Evolutionary conservation across 306 rosid species (phyloP).

Genomic region (Lablab purpureus): DNA sequence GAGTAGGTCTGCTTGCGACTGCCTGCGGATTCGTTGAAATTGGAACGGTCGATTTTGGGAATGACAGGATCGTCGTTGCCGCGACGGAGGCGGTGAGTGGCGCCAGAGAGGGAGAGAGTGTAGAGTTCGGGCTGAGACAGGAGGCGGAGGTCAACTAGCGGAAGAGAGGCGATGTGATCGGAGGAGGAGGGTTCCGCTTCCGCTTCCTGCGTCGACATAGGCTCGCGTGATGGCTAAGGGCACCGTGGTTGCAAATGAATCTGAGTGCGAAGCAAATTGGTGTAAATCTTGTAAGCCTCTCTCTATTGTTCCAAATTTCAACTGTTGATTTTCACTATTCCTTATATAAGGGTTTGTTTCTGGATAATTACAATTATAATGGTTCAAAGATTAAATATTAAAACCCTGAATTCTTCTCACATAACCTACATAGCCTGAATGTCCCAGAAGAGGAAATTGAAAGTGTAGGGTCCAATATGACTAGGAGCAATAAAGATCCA

Average conservation of each 20-base stretch:
- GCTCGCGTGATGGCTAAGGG: conserved; percentile 38
- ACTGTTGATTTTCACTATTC: conserved; percentile 20
- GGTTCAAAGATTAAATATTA: neutral
- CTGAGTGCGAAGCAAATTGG: neutral
- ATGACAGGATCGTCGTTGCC: conserved; percentile 52
- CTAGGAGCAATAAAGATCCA: neutral
- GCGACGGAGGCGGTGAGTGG: conserved; percentile 46
- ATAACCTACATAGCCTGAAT: neutral
- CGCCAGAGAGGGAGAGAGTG: conserved; percentile 63
- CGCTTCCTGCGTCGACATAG: conserved; percentile 64
- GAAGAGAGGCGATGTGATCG: conserved; percentile 51
- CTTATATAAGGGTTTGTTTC: neutral
- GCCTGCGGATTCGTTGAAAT: conserved; percentile 92
- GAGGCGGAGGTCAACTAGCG: conserved; percentile 70
- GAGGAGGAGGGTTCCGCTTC: conserved; percentile 45
- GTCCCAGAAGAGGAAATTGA: neutral
- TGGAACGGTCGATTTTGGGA: conserved; percentile 92
- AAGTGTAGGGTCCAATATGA: neutral
- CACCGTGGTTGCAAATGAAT: conserved; percentile 32
- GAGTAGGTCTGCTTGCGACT: conserved; percentile 93
- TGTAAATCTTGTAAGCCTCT: neutral
- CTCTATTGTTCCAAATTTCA: conserved; percentile 9
- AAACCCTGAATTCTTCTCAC: neutral
- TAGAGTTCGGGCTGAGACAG: conserved; percentile 78
- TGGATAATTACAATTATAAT: neutral